Evolutionary conservation across 2,329 filamentous ascomycete genomes (phyloP).

Genomic region (Ilyonectria destructans): DNA sequence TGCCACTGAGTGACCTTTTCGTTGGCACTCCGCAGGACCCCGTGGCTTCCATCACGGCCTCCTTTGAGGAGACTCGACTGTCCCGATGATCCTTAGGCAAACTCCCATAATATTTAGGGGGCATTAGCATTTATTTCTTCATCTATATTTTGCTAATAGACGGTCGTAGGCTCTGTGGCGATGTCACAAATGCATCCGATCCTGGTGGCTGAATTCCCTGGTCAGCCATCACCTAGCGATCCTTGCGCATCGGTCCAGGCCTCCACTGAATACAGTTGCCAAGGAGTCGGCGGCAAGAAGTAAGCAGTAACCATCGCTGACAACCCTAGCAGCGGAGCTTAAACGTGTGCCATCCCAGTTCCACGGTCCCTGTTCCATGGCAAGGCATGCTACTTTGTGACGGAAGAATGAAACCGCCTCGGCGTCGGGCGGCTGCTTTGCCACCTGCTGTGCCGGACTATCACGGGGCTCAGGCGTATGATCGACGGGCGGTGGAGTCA

Average conservation of each 20-base stretch:
- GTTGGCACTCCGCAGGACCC: too few relatives aligned
- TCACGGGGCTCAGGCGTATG: conserved; percentile 41
- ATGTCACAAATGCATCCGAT: too few relatives aligned
- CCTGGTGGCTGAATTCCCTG: neutral
- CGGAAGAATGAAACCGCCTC: conserved; percentile 19
- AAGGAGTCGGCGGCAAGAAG: neutral
- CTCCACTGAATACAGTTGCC: conserved; percentile 23
- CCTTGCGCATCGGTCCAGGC: conserved; percentile 1
- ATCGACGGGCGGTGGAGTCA: conserved; percentile 40
- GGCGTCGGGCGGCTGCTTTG: conserved; percentile 29
- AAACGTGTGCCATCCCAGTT: neutral
- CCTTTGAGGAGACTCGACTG: too few relatives aligned
- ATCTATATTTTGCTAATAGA: too few relatives aligned
- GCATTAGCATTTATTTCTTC: too few relatives aligned
- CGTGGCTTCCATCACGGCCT: too few relatives aligned
- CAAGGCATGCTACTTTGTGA: conserved; percentile 5
- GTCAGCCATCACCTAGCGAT: neutral
- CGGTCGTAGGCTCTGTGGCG: too few relatives aligned
- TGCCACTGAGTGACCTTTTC: too few relatives aligned
- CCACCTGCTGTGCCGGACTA: conserved; percentile 36
- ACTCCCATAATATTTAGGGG: too few relatives aligned
- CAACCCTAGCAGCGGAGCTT: neutral
- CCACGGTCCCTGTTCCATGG: conserved; percentile 1
- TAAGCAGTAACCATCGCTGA: neutral
- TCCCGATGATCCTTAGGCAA: too few relatives aligned